These are phyloP conservation scores for Triticum aestivum DNA, from an alignment of 176 grass and related monocot genomes.

Conservation along the genomic window IWGSC_CS_RefSeq_v2.1 NC_057797.1:518497286-518497785, in stretches of 20 bases:
- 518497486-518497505: conserved; percentile 43
- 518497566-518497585: background rate
- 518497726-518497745: background rate
- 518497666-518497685: background rate
- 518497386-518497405: background rate
- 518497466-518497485: conserved; percentile 5
- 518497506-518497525: background rate
- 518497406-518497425: background rate
- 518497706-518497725: background rate
- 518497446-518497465: background rate
- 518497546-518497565: background rate
- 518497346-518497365: background rate
- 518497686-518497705: background rate
- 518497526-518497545: background rate
- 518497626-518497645: too few relatives aligned
- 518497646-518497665: background rate
- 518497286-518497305: background rate
- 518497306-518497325: conserved; percentile 5
- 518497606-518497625: background rate
- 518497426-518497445: background rate
- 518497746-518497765: background rate
- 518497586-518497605: background rate
- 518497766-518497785: background rate
- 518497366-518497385: background rate
- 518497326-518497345: conserved; percentile 11